phyloP scores from a whole-genome alignment of 208 protist genomes.

The Acanthamoeba castellanii region DNA sequence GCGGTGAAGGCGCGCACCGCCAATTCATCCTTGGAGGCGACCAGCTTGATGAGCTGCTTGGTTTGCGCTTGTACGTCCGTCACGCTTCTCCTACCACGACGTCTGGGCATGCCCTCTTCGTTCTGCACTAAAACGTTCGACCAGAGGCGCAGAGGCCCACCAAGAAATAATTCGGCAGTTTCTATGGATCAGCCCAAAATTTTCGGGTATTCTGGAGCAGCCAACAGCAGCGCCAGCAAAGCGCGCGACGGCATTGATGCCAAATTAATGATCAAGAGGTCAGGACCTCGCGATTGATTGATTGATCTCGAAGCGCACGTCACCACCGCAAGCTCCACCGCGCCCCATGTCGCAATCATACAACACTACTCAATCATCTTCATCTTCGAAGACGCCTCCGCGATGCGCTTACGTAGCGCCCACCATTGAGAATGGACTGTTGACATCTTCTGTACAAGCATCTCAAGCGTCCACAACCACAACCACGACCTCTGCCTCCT shows the following conservation, averaged over 20 bases:
- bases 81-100: too few species aligned
- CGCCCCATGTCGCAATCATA: not conserved
- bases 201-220: not conserved
- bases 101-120: too few species aligned
- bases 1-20: too few species aligned
- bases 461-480: not conserved
- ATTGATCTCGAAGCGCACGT: not conserved
- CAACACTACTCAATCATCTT: not conserved
- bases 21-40: too few species aligned
- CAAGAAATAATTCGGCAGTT: not conserved
- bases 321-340: too few species aligned
- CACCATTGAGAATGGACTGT: not conserved
- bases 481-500: not conserved
- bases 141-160: too few species aligned
- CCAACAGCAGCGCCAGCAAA: not conserved
- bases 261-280: too few species aligned
- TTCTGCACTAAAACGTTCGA: too few species aligned
- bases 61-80: too few species aligned
- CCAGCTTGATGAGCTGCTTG: too few species aligned
- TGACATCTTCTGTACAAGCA: not conserved
- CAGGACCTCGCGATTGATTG: not conserved
- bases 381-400: not conserved
- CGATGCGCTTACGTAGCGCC: not conserved
- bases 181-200: not conserved
- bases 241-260: not conserved